Base-by-base conservation (phyloP, 352 stramenopile species). In the Phytophthora parvispora region DNA sequence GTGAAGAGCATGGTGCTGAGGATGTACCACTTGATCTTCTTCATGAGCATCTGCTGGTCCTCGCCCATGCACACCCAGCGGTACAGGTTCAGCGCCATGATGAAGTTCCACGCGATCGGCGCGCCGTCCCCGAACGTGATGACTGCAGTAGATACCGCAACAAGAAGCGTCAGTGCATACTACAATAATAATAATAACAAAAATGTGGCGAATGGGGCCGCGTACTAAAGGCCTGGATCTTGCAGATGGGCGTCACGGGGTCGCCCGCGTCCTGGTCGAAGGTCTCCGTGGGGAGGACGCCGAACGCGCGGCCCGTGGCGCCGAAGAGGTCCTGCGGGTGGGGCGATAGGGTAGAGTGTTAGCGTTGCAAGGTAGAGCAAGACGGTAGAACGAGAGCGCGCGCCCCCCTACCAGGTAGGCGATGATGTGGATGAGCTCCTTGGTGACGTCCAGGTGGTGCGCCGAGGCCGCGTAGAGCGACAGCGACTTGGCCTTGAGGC, bases 401-500 rank as follows among this genome's bases (percentile, higher is more conserved):
- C n/a, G 3, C 36, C 32, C 27, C 36, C 50, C 22, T 73, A 89
- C 87, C 58, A 95, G 70, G 80, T 87, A 95, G 18, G 89, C 89
- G 43, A 96, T 80, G 20, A 96, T 87, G 64, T 96, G 89, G 49
- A 96, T 87, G 51, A 96, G 86, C 62, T 94, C 86, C 64, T 95
- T 95, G 29, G 86, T 94, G 20, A 95, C 86, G 75, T 95, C 87
- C 31, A 93, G 72, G 28, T 94, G 74, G 48, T 92, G 85, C 25
- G 77, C 69, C 2, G 74, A 74, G 4, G 60, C 62, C 3, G 76
- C 71, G 65, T 81, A 83, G 50, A 83, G 68, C 25, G 76, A 81
- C 34, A 83, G 72, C 45, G 73, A 72, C 34, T 84, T 77, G 63
- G 77, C 64, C 53, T 86, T 87, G 28, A 84, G 67, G 40, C 82